Evolutionary conservation across 352 stramenopile species (phyloP), one percentile per base, ranked within the genome.

Genomic region (Pythium sukuiense): DNA sequence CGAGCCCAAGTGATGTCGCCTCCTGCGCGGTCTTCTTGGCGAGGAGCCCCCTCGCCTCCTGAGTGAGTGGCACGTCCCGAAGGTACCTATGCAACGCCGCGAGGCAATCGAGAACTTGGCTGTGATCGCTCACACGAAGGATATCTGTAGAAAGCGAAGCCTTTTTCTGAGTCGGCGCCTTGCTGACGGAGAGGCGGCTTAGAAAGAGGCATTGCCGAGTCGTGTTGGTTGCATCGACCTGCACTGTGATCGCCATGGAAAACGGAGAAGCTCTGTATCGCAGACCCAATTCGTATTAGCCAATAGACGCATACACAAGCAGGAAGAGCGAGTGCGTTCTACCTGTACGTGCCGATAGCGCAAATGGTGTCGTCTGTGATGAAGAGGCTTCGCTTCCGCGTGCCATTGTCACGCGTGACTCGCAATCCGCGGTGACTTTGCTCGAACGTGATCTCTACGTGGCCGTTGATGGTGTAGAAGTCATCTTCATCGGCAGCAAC

Each of bases 211-310:
- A 83, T 61, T 88, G 80, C 55, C 89, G 80, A 1, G 46, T 56
- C 1, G 45, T 59, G 16, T 63, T 67, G 24, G 69, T 57, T 5
- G 82, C 57, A 43, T 90, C 78, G 46, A 92, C 32, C 6, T 83
- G 63, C 27, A 88, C 57, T 48, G 90, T 32, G 41, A 89, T 73
- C 59, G 55, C 80, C 30, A 70, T 73, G 2, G 74, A 76, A 43
- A 92, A 83, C 12, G 81, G 80, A 14, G 84, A 89, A 32, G 80
- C 71, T 45, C 83, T 90, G 11, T n/a, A n/a, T n/a, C n/a, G n/a
- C n/a, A n/a, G n/a, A n/a, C n/a, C n/a, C n/a, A n/a, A n/a, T n/a
- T n/a, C n/a, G n/a, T n/a, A n/a, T n/a, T n/a, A n/a, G n/a, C n/a
- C n/a, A n/a, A n/a, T n/a, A n/a, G n/a, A n/a, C n/a, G n/a, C n/a